These are phyloP conservation scores for Harringtonia aguacate DNA, from an alignment of 2,329 filamentous ascomycete species.

Conservation along the genomic window DNA sequence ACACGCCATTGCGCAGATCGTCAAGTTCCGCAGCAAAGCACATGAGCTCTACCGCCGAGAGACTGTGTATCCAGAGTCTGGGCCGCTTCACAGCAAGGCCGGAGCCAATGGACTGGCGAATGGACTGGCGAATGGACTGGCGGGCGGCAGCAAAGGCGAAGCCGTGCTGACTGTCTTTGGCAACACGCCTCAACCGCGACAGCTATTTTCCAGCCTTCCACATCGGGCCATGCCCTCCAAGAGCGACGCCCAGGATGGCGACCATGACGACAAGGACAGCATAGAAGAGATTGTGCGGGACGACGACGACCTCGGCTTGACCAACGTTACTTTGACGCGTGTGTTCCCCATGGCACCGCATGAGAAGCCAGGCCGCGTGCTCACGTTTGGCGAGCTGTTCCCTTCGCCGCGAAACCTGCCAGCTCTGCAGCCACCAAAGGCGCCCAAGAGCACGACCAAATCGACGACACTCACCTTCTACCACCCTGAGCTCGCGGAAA, in stretches of 20 bases:
- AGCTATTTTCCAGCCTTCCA: conserved; percentile 80
- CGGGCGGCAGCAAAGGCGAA: conserved; percentile 25
- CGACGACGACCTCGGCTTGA: conserved; percentile 7
- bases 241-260: conserved; percentile 7
- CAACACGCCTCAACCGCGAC: conserved; percentile 60
- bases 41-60: conserved; percentile 53
- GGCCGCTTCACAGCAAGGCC: conserved; percentile 12
- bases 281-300: conserved; percentile 42
- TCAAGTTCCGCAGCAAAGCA: conserved; percentile 51
- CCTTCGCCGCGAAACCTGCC: conserved; percentile 55
- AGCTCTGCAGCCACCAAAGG: conserved; percentile 60
- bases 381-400: conserved; percentile 65
- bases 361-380: conserved; percentile 39
- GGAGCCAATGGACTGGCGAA: not conserved
- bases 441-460: conserved; percentile 59
- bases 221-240: conserved; percentile 29
- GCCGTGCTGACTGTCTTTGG: conserved; percentile 65
- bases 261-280: conserved; percentile 20
- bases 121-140: conserved; percentile 10
- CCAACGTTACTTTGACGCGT: conserved; percentile 53
- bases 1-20: conserved; percentile 31
- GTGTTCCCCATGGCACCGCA: conserved; percentile 38
- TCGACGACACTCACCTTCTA: conserved; percentile 29
- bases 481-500: conserved; percentile 32
- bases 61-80: conserved; percentile 35